A percentile compares a stretch with the other conserved stretches of the same genome.
These are phyloP conservation scores for Purpureocillium takamizusanense DNA, from an alignment of 2,329 filamentous ascomycete genomes.

Conservation along the genomic window DNA sequence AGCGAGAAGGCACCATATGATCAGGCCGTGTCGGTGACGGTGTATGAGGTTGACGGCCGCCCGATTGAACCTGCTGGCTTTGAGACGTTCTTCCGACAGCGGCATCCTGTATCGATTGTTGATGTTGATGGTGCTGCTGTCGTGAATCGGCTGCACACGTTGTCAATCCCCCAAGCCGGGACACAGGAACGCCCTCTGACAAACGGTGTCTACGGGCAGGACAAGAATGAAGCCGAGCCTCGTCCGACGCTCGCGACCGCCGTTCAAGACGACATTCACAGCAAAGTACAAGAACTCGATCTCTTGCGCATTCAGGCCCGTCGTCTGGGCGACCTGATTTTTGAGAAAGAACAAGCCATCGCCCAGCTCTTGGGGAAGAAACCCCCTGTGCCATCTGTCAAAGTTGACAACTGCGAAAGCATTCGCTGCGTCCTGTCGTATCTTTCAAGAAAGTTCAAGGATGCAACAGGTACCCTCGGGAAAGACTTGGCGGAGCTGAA, in stretches of 20 bases:
- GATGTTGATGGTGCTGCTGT: slow-evolving; percentile 30
- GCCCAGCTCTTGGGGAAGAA: slow-evolving; percentile 21
- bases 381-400: slow-evolving; percentile 9
- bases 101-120: slow-evolving; percentile 29
- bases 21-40: slow-evolving; percentile 34
- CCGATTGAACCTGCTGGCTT: slow-evolving; percentile 29
- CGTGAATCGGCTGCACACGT: slow-evolving; percentile 13
- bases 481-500: slow-evolving; percentile 5
- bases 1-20: slow-evolving; percentile 28
- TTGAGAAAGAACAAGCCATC: slow-evolving; percentile 30
- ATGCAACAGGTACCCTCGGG: slow-evolving; percentile 14
- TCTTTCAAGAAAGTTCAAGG: slow-evolving; percentile 28
- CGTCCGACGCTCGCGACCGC: slow-evolving; percentile 2
- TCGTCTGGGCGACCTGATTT: slow-evolving; percentile 32
- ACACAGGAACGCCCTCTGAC: no score
- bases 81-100: slow-evolving; percentile 36
- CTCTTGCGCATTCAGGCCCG: slow-evolving; percentile 30
- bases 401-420: slow-evolving; percentile 10
- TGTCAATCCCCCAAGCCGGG: slow-evolving; percentile 1
- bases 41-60: slow-evolving; percentile 32
- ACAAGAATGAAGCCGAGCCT: no score
- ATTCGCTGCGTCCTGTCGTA: slow-evolving; percentile 30
- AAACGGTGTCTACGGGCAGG: no score
- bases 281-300: slow-evolving; percentile 34
- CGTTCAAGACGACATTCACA: slow-evolving; percentile 23